A percentile compares a stretch with the other conserved stretches of the same genome.
phyloP scores from a whole-genome alignment of 2,329 filamentous ascomycete species.

The Atkinsonella hypoxylon region DNA sequence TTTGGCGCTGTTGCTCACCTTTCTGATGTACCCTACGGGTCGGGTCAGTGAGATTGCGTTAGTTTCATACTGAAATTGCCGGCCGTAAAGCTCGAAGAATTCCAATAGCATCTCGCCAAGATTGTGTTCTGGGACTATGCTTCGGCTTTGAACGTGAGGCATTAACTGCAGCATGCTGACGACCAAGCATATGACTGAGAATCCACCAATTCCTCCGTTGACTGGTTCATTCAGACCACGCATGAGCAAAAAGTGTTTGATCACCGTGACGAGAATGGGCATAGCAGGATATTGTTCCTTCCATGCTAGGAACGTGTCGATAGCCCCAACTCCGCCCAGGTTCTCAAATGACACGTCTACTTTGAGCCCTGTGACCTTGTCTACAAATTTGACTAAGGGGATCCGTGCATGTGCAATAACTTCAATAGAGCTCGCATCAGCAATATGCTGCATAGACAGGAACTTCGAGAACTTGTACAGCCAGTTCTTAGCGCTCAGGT shows the following conservation, averaged over 20 bases:
- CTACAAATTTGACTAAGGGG: slow-evolving; percentile 84
- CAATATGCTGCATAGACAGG: slow-evolving; percentile 44
- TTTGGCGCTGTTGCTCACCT: slow-evolving; percentile 40
- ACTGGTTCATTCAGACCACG: slow-evolving; percentile 84
- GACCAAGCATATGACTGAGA: slow-evolving; percentile 86
- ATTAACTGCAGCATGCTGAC: slow-evolving; percentile 77
- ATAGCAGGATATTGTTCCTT: slow-evolving; percentile 69
- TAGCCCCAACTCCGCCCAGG: slow-evolving; percentile 64
- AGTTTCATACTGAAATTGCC: slow-evolving; percentile 57
- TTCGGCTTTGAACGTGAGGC: slow-evolving; percentile 54
- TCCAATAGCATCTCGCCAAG: slow-evolving; percentile 73
- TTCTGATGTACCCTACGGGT: slow-evolving; percentile 57
- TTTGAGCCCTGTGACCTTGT: slow-evolving; percentile 63
- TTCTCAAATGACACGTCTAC: slow-evolving; percentile 97
- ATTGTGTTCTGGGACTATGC: slow-evolving; percentile 49
- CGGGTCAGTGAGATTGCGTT: slow-evolving; percentile 67
- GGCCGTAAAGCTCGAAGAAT: slow-evolving; percentile 84
- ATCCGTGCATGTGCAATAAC: slow-evolving; percentile 69
- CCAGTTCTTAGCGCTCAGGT: slow-evolving; percentile 37
- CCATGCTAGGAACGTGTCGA: slow-evolving; percentile 72
- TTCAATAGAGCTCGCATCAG: slow-evolving; percentile 46
- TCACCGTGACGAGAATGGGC: slow-evolving; percentile 71
- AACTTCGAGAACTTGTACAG: slow-evolving; percentile 52
- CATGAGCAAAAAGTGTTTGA: slow-evolving; percentile 91
- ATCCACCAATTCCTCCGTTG: slow-evolving; percentile 83